Conservation (phyloP, 2,329 filamentous ascomycete species). For the Trichothecium roseum region DNA sequence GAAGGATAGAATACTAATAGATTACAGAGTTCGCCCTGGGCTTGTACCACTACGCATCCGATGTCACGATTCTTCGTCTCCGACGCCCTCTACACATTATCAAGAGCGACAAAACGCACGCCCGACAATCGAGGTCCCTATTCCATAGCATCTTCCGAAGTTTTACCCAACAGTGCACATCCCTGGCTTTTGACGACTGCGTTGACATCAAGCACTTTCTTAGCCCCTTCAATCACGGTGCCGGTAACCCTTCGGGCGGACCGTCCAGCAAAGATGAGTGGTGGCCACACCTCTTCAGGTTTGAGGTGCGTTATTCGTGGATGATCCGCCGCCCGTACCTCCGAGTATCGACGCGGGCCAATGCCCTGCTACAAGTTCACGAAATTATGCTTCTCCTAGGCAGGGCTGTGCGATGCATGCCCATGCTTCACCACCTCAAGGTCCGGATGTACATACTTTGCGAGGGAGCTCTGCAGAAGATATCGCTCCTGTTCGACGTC, state of each 20-base stretch:
- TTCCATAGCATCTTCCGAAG: conserved; percentile 2
- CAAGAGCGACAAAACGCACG: conserved; percentile 1
- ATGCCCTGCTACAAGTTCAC: conserved; percentile 3
- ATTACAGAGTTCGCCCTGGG: conserved; percentile 3
- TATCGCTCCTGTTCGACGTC: conserved; percentile 1
- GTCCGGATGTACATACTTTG: conserved; percentile 2
- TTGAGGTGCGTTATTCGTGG: conserved; percentile 4
- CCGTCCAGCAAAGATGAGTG: too few relatives aligned
- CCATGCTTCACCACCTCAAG: neutral
- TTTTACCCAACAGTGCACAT: conserved; percentile 1
- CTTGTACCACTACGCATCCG: conserved; percentile 2
- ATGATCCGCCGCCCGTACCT: conserved; percentile 4
- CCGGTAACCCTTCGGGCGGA: too few relatives aligned
- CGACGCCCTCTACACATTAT: conserved; percentile 1
- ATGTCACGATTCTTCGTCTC: conserved; percentile 3
- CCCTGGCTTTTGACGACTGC: conserved; percentile 4
- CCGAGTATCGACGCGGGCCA: conserved; percentile 1
- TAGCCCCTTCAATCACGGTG: neutral
- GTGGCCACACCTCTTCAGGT: conserved; percentile 2
- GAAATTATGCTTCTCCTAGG: conserved; percentile 2
- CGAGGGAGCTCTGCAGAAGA: conserved; percentile 1
- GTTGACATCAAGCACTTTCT: conserved; percentile 2
- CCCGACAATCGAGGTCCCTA: conserved; percentile 1
- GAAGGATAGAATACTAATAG: too few relatives aligned
- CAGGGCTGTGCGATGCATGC: conserved; percentile 3